Conservation (phyloP, 2,329 filamentous ascomycete genomes). For the Fusarium brevicatenulatum region DNA sequence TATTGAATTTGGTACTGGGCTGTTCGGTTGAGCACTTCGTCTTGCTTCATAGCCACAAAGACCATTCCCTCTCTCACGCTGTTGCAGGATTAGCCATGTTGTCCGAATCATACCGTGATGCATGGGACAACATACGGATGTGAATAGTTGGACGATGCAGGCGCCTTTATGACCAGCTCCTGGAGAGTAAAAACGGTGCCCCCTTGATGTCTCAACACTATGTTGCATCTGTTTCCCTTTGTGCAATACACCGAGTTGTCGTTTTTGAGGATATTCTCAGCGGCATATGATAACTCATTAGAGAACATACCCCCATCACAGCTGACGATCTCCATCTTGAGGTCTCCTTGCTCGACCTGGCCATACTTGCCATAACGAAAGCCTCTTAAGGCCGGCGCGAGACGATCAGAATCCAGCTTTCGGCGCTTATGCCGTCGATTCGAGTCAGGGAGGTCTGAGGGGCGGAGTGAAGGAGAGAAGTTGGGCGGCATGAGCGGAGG, state of each 20-base stretch:
- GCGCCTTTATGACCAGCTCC: conserved; percentile 88
- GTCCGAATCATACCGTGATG: conserved; percentile 12
- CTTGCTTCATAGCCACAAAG: conserved; percentile 86
- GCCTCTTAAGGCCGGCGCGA: conserved; percentile 59
- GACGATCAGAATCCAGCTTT: conserved; percentile 73
- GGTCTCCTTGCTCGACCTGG: conserved; percentile 82
- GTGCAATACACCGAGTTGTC: conserved; percentile 91
- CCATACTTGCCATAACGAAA: conserved; percentile 88
- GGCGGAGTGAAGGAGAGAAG: conserved; percentile 50
- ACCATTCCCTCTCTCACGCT: conserved; percentile 92
- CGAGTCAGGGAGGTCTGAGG: conserved; percentile 56
- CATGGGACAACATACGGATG: conserved; percentile 74
- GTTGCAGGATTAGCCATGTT: conserved; percentile 33
- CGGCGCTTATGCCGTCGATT: conserved; percentile 71
- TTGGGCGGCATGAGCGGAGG: conserved; percentile 46
- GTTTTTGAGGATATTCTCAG: conserved; percentile 85
- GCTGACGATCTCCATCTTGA: conserved; percentile 88
- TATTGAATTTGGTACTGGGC: conserved; percentile 81
- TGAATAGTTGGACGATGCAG: conserved; percentile 78
- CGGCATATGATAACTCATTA: conserved; percentile 71
- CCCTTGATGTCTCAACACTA: conserved; percentile 84
- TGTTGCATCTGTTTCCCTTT: conserved; percentile 86
- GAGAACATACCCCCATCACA: conserved; percentile 83
- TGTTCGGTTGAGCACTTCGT: conserved; percentile 78
- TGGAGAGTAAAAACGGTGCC: conserved; percentile 83